phyloP scores from a whole-genome alignment of 108 stramenopile genomes.

The Parietichytrium sp. region DNA sequence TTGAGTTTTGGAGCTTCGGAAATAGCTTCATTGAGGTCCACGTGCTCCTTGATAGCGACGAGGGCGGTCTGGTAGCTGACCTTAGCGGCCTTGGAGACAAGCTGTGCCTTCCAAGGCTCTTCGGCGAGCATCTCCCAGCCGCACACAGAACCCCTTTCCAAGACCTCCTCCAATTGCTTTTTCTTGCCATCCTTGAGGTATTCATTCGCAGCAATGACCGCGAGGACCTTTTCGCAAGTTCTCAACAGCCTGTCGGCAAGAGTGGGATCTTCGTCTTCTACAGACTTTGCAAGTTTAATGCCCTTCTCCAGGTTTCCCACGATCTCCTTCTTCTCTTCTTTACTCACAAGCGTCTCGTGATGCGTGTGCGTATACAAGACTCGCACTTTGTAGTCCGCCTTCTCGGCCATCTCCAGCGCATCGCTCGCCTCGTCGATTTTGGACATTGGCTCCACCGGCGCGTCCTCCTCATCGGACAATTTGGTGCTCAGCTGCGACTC shows the following conservation, averaged over 20 bases:
- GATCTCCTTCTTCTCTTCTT: slow-evolving; percentile 10
- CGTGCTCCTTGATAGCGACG: neutral
- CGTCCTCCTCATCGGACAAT: too few species aligned
- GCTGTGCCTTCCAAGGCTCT: slow-evolving; percentile 7
- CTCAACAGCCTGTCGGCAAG: neutral
- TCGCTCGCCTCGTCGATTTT: too few species aligned
- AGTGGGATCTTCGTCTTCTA: neutral
- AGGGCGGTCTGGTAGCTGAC: neutral
- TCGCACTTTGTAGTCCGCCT: slow-evolving; percentile 1
- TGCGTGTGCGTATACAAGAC: neutral
- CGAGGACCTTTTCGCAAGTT: neutral
- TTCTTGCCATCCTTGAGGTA: slow-evolving; percentile 20
- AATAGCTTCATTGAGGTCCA: neutral
- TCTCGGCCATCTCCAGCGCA: neutral
- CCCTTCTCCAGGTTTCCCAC: neutral
- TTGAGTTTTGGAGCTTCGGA: neutral
- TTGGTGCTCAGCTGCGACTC: too few species aligned
- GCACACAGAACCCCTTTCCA: neutral
- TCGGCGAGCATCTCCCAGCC: neutral
- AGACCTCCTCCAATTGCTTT: neutral
- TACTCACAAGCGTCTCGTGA: slow-evolving; percentile 10
- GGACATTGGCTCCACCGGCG: too few species aligned
- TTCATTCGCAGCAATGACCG: neutral
- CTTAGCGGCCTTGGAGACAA: slow-evolving; percentile 19
- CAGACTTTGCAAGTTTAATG: neutral